A percentile compares a stretch with the other conserved stretches of the same genome.
Conservation (phyloP, 2,329 filamentous ascomycete species). For the Talaromyces amestolkiae region DNA sequence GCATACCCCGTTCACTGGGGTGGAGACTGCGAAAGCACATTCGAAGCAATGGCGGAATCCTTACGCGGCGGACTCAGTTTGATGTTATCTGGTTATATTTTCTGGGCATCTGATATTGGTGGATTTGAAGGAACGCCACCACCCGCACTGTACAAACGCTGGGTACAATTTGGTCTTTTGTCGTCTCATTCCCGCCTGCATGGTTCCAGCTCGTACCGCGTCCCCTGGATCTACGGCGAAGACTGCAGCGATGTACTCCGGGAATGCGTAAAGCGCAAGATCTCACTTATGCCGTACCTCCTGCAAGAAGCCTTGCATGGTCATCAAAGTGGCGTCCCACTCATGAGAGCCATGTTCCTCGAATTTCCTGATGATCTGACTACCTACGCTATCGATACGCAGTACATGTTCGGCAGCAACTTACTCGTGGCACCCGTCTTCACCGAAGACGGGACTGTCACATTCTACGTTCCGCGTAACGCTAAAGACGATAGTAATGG, state of each 20-base stretch:
- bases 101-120: conserved; percentile 70
- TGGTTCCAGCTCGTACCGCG: conserved; percentile 66
- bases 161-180: conserved; percentile 72
- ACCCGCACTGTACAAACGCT: conserved; percentile 71
- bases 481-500: conserved; percentile 51
- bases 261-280: conserved; percentile 54
- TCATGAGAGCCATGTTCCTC: conserved; percentile 64
- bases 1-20: conserved; percentile 70
- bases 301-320: conserved; percentile 53
- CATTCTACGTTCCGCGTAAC: conserved; percentile 61
- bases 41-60: conserved; percentile 70
- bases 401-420: conserved; percentile 69
- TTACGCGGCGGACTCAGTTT: conserved; percentile 64
- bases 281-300: conserved; percentile 59
- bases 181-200: conserved; percentile 70
- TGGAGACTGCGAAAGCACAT: conserved; percentile 71
- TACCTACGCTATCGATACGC: conserved; percentile 64
- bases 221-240: conserved; percentile 70
- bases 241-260: conserved; percentile 60
- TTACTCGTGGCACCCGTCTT: conserved; percentile 66
- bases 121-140: conserved; percentile 68
- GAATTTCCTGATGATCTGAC: conserved; percentile 72
- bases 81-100: conserved; percentile 63
- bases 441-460: conserved; percentile 60
- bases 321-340: conserved; percentile 55